Conservation (phyloP, 2,329 filamentous ascomycete genomes). For the Clathrospora elynae region DNA sequence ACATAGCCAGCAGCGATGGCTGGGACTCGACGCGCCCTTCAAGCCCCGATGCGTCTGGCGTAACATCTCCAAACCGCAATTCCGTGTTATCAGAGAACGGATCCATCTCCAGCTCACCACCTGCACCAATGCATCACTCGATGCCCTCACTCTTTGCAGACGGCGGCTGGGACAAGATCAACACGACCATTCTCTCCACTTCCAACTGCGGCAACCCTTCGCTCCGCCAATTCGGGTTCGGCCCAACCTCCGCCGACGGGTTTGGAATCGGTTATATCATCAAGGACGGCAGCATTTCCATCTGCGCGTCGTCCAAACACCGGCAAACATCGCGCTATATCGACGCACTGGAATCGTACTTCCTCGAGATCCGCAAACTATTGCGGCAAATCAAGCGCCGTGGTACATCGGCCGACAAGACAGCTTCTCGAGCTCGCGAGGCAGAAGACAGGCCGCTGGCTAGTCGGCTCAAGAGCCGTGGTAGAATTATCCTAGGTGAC, state of each 20-base stretch:
- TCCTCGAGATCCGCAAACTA: slow-evolving; percentile 86
- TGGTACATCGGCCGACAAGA: slow-evolving; percentile 58
- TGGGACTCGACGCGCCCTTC: slow-evolving; percentile 47
- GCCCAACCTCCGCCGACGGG: slow-evolving; percentile 88
- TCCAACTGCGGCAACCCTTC: slow-evolving; percentile 99
- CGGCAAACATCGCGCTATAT: slow-evolving; percentile 89
- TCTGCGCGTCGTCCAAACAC: slow-evolving; percentile 93
- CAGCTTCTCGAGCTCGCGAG: slow-evolving; percentile 64
- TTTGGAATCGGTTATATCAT: slow-evolving; percentile 99
- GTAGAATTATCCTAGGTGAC: slow-evolving; percentile 69
- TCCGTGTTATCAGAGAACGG: slow-evolving; percentile 59
- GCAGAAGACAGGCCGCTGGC: slow-evolving; percentile 58
- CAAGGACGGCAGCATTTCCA: slow-evolving; percentile 88
- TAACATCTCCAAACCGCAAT: slow-evolving; percentile 61
- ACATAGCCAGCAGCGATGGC: slow-evolving; percentile 62
- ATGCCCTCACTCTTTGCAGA: slow-evolving; percentile 87
- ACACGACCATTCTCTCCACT: slow-evolving; percentile 90
- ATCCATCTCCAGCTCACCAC: slow-evolving; percentile 57
- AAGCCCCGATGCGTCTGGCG: slow-evolving; percentile 60
- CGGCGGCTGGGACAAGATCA: slow-evolving; percentile 89
- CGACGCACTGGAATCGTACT: slow-evolving; percentile 85
- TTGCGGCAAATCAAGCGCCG: slow-evolving; percentile 70
- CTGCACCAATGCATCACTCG: slow-evolving; percentile 51
- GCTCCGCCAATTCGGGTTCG: slow-evolving; percentile 94
- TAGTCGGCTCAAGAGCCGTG: slow-evolving; percentile 70